Evolutionary conservation across 1,139 yeast genomes (phyloP).

Genomic region (Williopsis jadinii): DNA sequence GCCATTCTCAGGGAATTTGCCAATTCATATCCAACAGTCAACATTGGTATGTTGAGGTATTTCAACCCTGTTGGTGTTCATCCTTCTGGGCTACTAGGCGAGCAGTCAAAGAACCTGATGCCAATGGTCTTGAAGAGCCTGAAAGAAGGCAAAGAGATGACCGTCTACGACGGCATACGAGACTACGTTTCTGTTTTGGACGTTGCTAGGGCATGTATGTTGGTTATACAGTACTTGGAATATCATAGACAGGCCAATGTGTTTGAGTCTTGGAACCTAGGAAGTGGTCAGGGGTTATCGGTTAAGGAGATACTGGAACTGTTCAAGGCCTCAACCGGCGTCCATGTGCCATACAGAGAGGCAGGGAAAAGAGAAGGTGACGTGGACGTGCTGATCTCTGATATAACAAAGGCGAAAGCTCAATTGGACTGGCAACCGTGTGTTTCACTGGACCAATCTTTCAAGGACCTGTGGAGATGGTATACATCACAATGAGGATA

Average conservation of each 20-base stretch:
- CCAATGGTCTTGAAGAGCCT: conserved; percentile 41
- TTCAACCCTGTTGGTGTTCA: conserved; percentile 86
- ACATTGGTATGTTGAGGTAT: conserved; percentile 63
- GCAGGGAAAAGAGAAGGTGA: conserved; percentile 72
- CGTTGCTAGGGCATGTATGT: conserved; percentile 73
- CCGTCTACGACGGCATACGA: conserved; percentile 65
- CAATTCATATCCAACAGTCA: conserved; percentile 40
- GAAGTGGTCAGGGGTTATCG: conserved; percentile 75
- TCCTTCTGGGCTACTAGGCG: conserved; percentile 74
- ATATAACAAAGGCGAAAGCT: conserved; percentile 55
- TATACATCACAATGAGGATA: background rate
- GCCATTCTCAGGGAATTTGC: conserved; percentile 50
- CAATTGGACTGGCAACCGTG: conserved; percentile 65
- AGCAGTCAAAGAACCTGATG: conserved; percentile 73
- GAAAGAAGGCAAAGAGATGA: conserved; percentile 49
- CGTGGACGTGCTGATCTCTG: conserved; percentile 69
- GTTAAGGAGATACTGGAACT: conserved; percentile 68
- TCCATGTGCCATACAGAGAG: conserved; percentile 57
- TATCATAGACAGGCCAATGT: conserved; percentile 34
- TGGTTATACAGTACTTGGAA: conserved; percentile 58
- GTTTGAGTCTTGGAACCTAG: conserved; percentile 77
- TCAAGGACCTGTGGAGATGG: conserved; percentile 77
- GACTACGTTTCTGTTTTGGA: conserved; percentile 82
- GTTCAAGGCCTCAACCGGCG: conserved; percentile 64
- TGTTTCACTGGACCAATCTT: conserved; percentile 53